Base-by-base conservation (phyloP, 257 asterid species). In the Nicotiana tabacum region DNA sequence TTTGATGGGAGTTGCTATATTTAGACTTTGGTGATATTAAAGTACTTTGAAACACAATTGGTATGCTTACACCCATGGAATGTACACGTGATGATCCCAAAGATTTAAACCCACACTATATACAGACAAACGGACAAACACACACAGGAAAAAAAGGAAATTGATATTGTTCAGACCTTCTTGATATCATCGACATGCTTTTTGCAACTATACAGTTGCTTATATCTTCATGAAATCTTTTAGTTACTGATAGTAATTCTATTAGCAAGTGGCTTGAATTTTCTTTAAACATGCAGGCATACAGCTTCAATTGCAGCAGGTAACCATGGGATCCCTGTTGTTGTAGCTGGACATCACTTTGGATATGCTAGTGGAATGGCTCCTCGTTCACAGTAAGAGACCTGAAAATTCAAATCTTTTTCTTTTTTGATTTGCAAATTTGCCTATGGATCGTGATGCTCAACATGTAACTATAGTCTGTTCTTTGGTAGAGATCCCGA, bases 351-450 rank as follows among this genome's bases (percentile, higher is more conserved):
- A 13, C 95, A 96, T 89, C 79, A 84, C 77, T 96, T 96, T 85
- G 99, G 99, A 83, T 90, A 96, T 90, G 99, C 99, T 78, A 96
- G 99, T 88, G 99, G 99, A 81, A 96, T 96, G 98, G 98, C 99
- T 88, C 99, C 99, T 83, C 98, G 95, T 85, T 77, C 99, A 51
- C 99, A 96, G 99, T 96, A 93, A 90, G 98, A 33, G 79, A 17
- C 60, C 84, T 48, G 29, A 61, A 68, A 60, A 61, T 53, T 80
- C 55, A 64, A 78, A 51, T 76, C 58, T 56, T 32, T 67, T 8
- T 21, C 62, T 21, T 27, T 58, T 21, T 82, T 37, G 6, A 67
- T 37, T 60, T 29, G 18, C 15, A 58, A 32, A 27, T 48, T 43
- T 43, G 30, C 24, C 17, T 76, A 29, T 76, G 15, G 48, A 55